Evolutionary conservation across 257 asterid genomes (phyloP).

Genomic region (Rauvolfia tetraphylla): DNA sequence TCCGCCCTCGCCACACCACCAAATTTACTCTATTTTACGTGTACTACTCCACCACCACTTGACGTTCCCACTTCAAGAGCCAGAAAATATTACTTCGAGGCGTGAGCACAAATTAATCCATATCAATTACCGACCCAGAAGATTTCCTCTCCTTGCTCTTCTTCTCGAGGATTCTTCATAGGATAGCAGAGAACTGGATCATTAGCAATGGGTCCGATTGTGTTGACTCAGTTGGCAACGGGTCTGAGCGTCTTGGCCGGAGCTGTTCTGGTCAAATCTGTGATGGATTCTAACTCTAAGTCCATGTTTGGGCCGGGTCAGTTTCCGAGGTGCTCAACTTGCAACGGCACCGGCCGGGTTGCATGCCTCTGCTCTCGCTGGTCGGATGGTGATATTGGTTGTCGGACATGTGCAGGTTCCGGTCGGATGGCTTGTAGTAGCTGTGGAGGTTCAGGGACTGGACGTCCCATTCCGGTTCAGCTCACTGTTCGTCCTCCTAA

Average conservation of each 20-base stretch:
- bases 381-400: slow-evolving; percentile 91
- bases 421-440: slow-evolving; percentile 85
- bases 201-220: slow-evolving; percentile 59
- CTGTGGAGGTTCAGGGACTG: slow-evolving; percentile 92
- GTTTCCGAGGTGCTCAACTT: slow-evolving; percentile 61
- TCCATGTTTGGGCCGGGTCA: slow-evolving; percentile 62
- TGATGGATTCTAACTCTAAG: slow-evolving; percentile 56
- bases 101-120: background rate
- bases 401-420: slow-evolving; percentile 88
- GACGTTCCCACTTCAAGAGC: background rate
- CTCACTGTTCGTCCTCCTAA: slow-evolving; percentile 54
- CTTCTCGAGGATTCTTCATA: background rate
- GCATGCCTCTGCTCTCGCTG: slow-evolving; percentile 82
- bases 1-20: slow-evolving; percentile 4
- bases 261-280: slow-evolving; percentile 59
- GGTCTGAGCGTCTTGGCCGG: slow-evolving; percentile 45
- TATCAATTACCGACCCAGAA: background rate
- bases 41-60: slow-evolving; percentile 25
- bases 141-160: background rate
- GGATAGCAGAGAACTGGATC: slow-evolving; percentile 5
- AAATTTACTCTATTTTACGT: slow-evolving; percentile 20
- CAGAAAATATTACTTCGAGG: background rate
- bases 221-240: slow-evolving; percentile 39
- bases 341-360: slow-evolving; percentile 91
- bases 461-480: slow-evolving; percentile 86